Evolutionary conservation across 352 stramenopile species (phyloP).

Genomic region (Pythium sp.): DNA sequence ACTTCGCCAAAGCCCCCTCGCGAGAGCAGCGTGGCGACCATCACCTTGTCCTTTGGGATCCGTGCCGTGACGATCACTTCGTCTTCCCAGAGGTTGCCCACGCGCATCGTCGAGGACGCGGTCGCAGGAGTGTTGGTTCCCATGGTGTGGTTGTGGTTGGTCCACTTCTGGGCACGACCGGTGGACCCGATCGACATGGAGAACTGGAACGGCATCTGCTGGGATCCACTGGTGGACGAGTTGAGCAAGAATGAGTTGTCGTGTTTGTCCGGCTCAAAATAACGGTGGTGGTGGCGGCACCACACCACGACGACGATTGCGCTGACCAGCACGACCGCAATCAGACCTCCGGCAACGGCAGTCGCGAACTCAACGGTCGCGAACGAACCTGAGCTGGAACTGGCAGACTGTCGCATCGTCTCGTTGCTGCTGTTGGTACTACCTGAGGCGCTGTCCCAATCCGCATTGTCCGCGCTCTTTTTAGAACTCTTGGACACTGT

Average conservation of each 20-base stretch:
- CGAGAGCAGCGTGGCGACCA: not conserved
- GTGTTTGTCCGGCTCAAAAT: not conserved
- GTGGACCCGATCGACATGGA: not conserved
- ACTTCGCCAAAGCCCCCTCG: conserved; percentile 26
- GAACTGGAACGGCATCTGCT: conserved; percentile 3
- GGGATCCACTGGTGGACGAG: not conserved
- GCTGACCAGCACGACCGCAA: not conserved
- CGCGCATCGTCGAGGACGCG: not conserved
- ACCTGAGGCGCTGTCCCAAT: not conserved
- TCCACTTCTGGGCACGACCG: not conserved
- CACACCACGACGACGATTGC: not conserved
- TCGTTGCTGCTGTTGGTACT: not conserved
- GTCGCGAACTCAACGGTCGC: not conserved
- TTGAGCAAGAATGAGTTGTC: not conserved
- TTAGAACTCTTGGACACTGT: not conserved
- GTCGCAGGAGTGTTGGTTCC: not conserved
- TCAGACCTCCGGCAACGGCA: not conserved
- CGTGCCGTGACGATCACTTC: conserved; percentile 1
- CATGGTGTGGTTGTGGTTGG: not conserved
- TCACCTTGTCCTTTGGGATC: not conserved
- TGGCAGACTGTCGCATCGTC: not conserved
- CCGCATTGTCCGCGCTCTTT: not conserved
- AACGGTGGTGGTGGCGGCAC: not conserved
- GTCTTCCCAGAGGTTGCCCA: conserved; percentile 6
- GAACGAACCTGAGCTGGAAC: not conserved